Evolutionary conservation across 768 basidiomycete species (phyloP).

Genomic region (Hydnomerulius pinastri): DNA sequence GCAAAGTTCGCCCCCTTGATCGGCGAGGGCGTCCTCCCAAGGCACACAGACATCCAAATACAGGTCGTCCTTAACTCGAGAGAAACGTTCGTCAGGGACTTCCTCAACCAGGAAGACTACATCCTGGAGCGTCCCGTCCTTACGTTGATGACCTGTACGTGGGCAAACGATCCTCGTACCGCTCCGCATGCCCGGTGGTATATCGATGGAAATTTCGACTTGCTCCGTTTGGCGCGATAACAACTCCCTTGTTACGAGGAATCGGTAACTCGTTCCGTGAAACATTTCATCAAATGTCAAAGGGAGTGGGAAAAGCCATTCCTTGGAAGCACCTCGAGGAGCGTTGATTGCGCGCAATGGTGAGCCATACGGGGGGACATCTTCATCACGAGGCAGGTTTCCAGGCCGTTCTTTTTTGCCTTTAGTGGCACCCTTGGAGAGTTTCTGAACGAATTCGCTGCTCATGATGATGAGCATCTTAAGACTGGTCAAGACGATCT

Average conservation of each 20-base stretch:
- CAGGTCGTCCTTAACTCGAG: conserved; percentile 57
- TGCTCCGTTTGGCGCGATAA: conserved; percentile 50
- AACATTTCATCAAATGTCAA: conserved; percentile 65
- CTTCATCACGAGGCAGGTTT: conserved; percentile 11
- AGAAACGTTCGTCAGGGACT: conserved; percentile 56
- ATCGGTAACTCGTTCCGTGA: conserved; percentile 54
- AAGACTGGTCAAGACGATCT: neutral
- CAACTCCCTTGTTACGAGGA: conserved; percentile 59
- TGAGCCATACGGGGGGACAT: conserved; percentile 31
- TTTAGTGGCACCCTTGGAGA: conserved; percentile 21
- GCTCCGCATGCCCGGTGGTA: conserved; percentile 61
- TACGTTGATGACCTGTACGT: conserved; percentile 66
- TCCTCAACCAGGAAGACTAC: conserved; percentile 68
- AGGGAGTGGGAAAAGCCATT: conserved; percentile 69
- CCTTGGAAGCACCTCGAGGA: conserved; percentile 45
- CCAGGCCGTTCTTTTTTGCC: conserved; percentile 3
- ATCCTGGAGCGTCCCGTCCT: conserved; percentile 58
- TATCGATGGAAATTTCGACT: conserved; percentile 58
- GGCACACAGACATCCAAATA: conserved; percentile 56
- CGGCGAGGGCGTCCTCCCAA: conserved; percentile 51
- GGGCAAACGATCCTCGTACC: conserved; percentile 63
- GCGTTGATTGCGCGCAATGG: conserved; percentile 43
- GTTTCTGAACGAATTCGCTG: conserved; percentile 32
- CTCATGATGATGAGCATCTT: conserved; percentile 9
- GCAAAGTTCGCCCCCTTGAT: conserved; percentile 49